phyloP scores from a whole-genome alignment of 2,329 filamentous ascomycete genomes.

The Ophiocordyceps camponoti-saundersi region DNA sequence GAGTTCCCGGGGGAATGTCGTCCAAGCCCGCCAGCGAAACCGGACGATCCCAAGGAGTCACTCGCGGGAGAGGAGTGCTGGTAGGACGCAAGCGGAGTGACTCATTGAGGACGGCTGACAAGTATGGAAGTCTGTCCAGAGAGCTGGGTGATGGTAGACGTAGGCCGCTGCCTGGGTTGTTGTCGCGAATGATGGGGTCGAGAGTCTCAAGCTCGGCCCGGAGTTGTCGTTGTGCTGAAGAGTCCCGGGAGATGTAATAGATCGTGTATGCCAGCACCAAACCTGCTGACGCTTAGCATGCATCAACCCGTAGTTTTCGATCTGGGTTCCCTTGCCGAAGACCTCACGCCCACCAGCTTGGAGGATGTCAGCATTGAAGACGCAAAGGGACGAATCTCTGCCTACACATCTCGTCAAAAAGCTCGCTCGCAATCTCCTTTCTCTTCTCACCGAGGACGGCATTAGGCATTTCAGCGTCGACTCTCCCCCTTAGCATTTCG shows the following conservation, averaged over 20 bases:
- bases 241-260: not conserved
- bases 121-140: not conserved
- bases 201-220: not conserved
- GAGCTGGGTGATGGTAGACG: not conserved
- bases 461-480: not conserved
- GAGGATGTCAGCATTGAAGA: not conserved
- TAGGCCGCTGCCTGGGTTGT: not conserved
- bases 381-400: too few species aligned
- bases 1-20: not conserved
- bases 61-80: not conserved
- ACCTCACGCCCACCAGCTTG: not conserved
- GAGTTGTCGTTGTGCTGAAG: not conserved
- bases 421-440: not conserved
- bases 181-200: not conserved
- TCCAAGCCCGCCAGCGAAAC: not conserved
- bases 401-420: slow-evolving; percentile 1
- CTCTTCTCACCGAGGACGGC: not conserved
- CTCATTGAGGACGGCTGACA: not conserved
- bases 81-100: not conserved
- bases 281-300: not conserved
- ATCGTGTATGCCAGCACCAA: slow-evolving; percentile 1
- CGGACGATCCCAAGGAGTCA: not conserved
- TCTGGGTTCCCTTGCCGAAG: not conserved
- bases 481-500: not conserved
- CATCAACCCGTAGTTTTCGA: too few species aligned